Conservation (phyloP, 176 grass and related monocot genomes). For the Urochloa ruziziensis region DNA sequence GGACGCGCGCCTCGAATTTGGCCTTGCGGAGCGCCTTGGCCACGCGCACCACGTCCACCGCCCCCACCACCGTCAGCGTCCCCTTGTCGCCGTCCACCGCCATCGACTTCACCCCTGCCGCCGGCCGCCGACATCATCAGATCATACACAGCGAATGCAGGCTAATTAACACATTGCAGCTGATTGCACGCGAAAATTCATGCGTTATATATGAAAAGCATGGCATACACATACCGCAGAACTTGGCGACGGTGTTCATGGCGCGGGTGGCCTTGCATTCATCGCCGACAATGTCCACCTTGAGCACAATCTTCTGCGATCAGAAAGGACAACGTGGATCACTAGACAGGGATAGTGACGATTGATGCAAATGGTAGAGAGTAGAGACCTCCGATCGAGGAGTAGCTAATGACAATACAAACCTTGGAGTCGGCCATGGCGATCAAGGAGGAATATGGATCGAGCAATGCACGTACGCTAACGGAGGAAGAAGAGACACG, state of each 20-base stretch:
- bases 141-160: background rate
- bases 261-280: constrained; percentile 50
- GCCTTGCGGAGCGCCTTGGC: constrained; percentile 50
- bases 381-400: too few species aligned
- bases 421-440: constrained; percentile 4
- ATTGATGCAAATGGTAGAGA: background rate
- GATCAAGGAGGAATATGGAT: background rate
- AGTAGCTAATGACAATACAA: background rate
- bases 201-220: background rate
- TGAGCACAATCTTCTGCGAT: constrained; percentile 73
- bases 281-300: constrained; percentile 43
- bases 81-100: constrained; percentile 52
- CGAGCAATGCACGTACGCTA: background rate
- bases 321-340: too few species aligned
- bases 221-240: constrained; percentile 24
- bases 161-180: background rate
- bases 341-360: too few species aligned
- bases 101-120: constrained; percentile 61
- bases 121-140: background rate
- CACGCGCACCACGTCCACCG: constrained; percentile 51
- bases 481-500: background rate
- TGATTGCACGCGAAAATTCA: background rate
- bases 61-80: constrained; percentile 58
- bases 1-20: constrained; percentile 15
- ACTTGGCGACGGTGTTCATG: constrained; percentile 32